Evolutionary conservation across 306 rosid species (phyloP).

Genomic region (Purshia tridentata): DNA sequence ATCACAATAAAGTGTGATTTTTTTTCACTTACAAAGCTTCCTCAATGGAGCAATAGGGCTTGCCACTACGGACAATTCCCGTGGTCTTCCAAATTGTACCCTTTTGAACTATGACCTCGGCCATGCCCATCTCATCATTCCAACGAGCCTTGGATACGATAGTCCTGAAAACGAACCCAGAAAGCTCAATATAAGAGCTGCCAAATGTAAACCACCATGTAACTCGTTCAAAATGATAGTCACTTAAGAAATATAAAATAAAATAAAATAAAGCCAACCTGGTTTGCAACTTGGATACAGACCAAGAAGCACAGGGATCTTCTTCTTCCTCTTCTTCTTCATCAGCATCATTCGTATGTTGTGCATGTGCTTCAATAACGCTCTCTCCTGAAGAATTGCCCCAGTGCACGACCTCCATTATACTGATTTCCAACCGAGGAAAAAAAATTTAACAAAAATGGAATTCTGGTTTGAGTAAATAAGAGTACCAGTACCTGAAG

Average conservation of each 20-base stretch:
- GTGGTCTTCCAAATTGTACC: constrained; percentile 72
- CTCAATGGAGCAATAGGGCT: constrained; percentile 62
- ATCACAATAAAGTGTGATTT: neutral
- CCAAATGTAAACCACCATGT: neutral
- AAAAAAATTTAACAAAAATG: neutral
- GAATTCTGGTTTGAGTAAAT: too few relatives aligned
- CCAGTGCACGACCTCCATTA: constrained; percentile 35
- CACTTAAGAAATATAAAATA: too few relatives aligned
- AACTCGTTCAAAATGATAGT: neutral
- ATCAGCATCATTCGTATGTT: constrained; percentile 26
- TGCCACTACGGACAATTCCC: constrained; percentile 58
- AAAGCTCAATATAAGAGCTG: neutral
- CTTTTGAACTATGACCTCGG: constrained; percentile 56
- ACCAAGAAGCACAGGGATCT: constrained; percentile 35
- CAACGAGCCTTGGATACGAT: constrained; percentile 53
- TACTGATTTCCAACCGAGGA: neutral
- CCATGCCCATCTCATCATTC: constrained; percentile 64
- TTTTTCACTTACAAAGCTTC: constrained; percentile 72
- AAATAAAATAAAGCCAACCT: constrained; percentile 42
- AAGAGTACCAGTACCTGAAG: neutral
- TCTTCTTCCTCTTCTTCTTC: constrained; percentile 47
- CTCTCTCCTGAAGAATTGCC: constrained; percentile 37
- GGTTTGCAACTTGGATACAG: constrained; percentile 53
- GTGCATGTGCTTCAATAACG: constrained; percentile 34
- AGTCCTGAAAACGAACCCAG: constrained; percentile 31